phyloP scores from a whole-genome alignment of 306 rosid species.

The Quercus rubra region DNA sequence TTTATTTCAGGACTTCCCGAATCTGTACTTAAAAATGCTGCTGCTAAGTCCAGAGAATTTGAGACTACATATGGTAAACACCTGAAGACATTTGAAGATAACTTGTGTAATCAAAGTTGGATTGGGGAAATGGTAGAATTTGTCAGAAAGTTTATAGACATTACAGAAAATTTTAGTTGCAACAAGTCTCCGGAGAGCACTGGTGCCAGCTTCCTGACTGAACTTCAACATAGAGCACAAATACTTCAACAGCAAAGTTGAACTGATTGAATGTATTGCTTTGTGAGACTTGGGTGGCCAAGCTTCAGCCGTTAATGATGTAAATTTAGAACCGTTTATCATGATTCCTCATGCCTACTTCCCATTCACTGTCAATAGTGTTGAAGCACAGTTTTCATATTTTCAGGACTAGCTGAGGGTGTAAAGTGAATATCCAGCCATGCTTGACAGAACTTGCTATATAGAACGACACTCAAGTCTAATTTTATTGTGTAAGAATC shows the following conservation, averaged over 20 bases:
- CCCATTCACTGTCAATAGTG: not conserved
- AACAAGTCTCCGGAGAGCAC: slow-evolving; percentile 22
- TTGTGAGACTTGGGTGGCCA: slow-evolving; percentile 13
- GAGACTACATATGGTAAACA: slow-evolving; percentile 73
- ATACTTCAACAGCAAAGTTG: slow-evolving; percentile 27
- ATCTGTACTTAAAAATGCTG: slow-evolving; percentile 71
- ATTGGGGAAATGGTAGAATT: slow-evolving; percentile 32
- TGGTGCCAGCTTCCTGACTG: slow-evolving; percentile 31
- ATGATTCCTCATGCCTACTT: not conserved
- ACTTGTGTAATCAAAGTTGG: slow-evolving; percentile 30
- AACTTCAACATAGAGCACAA: slow-evolving; percentile 54
- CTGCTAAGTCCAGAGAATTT: slow-evolving; percentile 72
- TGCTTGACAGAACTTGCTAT: not conserved
- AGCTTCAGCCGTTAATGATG: not conserved
- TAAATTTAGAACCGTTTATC: not conserved
- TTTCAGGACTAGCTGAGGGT: not conserved
- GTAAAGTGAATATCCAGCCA: not conserved
- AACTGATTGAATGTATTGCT: not conserved
- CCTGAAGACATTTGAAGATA: slow-evolving; percentile 14
- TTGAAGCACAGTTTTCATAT: not conserved
- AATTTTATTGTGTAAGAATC: not conserved
- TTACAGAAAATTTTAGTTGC: slow-evolving; percentile 30
- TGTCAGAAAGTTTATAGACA: slow-evolving; percentile 35
- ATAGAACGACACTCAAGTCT: not conserved
- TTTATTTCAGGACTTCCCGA: slow-evolving; percentile 50